Conservation (phyloP, 148 eudicot genomes). For the Cornus kousa region DNA sequence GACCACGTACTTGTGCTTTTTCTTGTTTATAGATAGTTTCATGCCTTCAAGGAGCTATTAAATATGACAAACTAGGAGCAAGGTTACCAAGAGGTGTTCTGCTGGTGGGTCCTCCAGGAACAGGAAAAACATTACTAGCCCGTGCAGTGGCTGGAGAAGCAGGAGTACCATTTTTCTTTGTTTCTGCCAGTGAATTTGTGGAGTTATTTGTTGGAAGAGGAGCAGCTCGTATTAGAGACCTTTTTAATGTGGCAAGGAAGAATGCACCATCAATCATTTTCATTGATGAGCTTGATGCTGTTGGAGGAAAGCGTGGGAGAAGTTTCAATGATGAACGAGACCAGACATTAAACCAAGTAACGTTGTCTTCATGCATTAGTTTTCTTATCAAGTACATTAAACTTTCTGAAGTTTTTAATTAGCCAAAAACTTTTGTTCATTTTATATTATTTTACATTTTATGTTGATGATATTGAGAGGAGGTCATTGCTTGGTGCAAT, state of each 20-base stretch:
- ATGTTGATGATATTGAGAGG: background rate
- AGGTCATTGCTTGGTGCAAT: background rate
- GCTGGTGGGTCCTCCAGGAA: conserved; percentile 97
- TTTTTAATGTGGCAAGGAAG: conserved; percentile 83
- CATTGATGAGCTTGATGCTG: conserved; percentile 98
- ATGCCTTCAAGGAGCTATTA: conserved; percentile 86
- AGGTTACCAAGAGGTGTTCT: conserved; percentile 93
- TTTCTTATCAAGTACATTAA: background rate
- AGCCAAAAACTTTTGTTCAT: background rate
- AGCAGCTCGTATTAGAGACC: conserved; percentile 98
- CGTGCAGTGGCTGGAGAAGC: conserved; percentile 99
- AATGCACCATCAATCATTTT: conserved; percentile 85
- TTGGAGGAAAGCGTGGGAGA: conserved; percentile 97
- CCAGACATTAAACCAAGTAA: conserved; percentile 96
- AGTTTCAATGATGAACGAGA: conserved; percentile 98
- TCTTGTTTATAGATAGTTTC: conserved; percentile 58
- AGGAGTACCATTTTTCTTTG: conserved; percentile 92
- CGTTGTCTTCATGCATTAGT: background rate
- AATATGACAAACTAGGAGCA: conserved; percentile 84
- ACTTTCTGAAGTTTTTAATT: conserved; percentile 3
- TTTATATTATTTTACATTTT: background rate
- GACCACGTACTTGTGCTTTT: conserved; percentile 5
- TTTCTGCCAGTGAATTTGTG: conserved; percentile 98
- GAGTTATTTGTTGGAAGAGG: conserved; percentile 98
- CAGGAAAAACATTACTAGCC: conserved; percentile 95